Evolutionary conservation across 2,329 filamentous ascomycete genomes (phyloP), one percentile per base, ranked within the genome.

Genomic region (Calonectria hawksworthii): DNA sequence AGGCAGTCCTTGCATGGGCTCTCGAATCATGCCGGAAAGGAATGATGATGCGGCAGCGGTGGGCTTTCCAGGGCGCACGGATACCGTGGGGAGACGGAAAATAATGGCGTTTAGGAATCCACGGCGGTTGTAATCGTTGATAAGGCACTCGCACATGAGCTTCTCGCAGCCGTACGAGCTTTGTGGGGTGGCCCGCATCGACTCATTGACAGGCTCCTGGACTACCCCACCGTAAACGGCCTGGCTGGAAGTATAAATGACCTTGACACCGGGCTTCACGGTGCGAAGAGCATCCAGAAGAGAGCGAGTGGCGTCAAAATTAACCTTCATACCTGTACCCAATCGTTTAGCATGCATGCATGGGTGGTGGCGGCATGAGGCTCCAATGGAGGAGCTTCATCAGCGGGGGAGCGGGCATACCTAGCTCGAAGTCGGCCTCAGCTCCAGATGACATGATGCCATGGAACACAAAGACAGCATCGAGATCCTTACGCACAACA

Each of bases 391-490:
- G 10, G 7, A 28, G 51, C 2, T 8, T 13, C n/a, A 11, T 13
- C n/a, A 11, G 23, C 16, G 23, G n/a, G 23, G 18, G 18, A 28
- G 34, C 3, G 21, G 23, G n/a, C 44, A 26, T 86, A 8, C 91
- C 68, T 86, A 87, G 78, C 85, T 90, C 80, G 87, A 91, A 84
- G 68, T 92, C 89, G 47, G 88, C 89, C 83, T 93, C 91, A 5
- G 90, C 88, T 41, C 90, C 91, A 21, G 88, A 88, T 0, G 90
- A 92, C 91, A 93, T 92, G 83, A 92, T 91, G 72, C 91, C 91
- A 80, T 93, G 91, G 75, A 93, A 89, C 65, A 92, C 87, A 79
- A 90, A 92, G 67, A 90, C 86, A 21, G 87, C 86, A 65, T 89
- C 86, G 28, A 86, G 80, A 72, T 87, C 83, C 4, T 64, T 47